Evolutionary conservation across 208 protist species (phyloP), one percentile per base, ranked within the genome.

Genomic region (Trypanosoma avium): DNA sequence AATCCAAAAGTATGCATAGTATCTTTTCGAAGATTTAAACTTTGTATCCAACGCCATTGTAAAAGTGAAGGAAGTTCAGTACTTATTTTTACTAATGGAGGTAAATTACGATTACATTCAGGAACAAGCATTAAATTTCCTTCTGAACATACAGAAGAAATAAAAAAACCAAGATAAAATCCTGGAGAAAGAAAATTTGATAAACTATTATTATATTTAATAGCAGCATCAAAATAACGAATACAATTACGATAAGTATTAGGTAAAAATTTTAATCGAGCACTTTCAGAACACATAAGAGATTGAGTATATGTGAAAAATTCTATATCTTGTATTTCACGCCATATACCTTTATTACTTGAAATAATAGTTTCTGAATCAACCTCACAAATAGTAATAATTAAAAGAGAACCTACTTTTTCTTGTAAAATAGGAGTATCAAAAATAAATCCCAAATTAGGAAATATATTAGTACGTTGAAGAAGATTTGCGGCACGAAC

Each of bases 41-140:
- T 62, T 24, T 79, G 73, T 36, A 79, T 24, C 73, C 73, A 79
- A 8, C 73, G 73, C 73, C 67, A 79, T 33, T 79, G 58, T 27
- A 45, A 33, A 9, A 71, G 15, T 22, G 73, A 75, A 36, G 61
- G 68, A 0, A 26, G 19, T 26, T 42, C 59, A 15, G 5, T 35
- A 30, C 46, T 53, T n/a, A 71, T 63, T 21, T 59, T 60, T 30
- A 60, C 53, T 22, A 79, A 24, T 1, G 73, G 73, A 15, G 65
- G 53, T n/a, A 79, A 24, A 46, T 57, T 60, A 30, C 73, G 60
- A 66, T 75, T 55, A 29, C 36, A 54, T 47, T 79, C 73, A 2
- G 73, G 68, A 2, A 79, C 67, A 32, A 79, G 67, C 45, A 75
- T 59, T 5, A 63, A 15, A 8, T 26, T 40, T 24, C 73, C 73